A percentile compares a stretch with the other conserved stretches of the same genome.
Conservation (phyloP, 352 stramenopile species). For the Phytopythium litorale region DNA sequence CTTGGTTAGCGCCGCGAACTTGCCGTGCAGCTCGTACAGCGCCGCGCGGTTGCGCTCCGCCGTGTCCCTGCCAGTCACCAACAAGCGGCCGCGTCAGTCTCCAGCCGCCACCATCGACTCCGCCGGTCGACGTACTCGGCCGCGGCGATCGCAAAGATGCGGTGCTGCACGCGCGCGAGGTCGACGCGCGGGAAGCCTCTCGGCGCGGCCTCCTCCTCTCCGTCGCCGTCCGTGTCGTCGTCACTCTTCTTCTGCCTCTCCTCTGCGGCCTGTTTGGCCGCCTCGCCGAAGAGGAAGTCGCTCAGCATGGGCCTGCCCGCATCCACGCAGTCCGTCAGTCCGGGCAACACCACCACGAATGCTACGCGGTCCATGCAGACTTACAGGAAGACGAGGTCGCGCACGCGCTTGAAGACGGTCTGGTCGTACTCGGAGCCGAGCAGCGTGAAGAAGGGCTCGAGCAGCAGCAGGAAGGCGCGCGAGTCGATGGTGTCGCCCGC, state of each 20-base stretch:
- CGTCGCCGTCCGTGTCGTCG: conserved; percentile 42
- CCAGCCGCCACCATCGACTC: too few relatives aligned
- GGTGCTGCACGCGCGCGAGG: conserved; percentile 65
- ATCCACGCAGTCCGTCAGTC: too few relatives aligned
- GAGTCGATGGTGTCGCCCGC: conserved; percentile 48
- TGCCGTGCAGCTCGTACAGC: conserved; percentile 76
- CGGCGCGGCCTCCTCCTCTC: conserved; percentile 38
- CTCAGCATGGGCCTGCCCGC: conserved; percentile 41
- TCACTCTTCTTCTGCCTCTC: conserved; percentile 34
- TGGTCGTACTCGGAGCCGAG: conserved; percentile 78
- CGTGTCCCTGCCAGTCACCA: conserved; percentile 38
- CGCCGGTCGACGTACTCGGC: conserved; percentile 39
- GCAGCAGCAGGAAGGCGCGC: conserved; percentile 58
- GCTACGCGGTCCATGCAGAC: not conserved
- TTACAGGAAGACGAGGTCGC: conserved; percentile 63
- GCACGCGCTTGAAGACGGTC: conserved; percentile 75
- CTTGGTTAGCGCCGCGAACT: conserved; percentile 67
- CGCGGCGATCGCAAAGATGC: conserved; percentile 73
- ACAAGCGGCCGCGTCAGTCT: not conserved
- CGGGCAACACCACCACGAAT: not conserved
- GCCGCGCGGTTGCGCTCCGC: conserved; percentile 72
- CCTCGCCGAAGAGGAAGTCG: conserved; percentile 68
- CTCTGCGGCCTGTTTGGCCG: conserved; percentile 8
- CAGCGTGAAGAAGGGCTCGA: conserved; percentile 82
- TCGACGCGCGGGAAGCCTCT: conserved; percentile 70